Conservation (phyloP, 2,329 filamentous ascomycete species). For the Nakataea oryzae region DNA sequence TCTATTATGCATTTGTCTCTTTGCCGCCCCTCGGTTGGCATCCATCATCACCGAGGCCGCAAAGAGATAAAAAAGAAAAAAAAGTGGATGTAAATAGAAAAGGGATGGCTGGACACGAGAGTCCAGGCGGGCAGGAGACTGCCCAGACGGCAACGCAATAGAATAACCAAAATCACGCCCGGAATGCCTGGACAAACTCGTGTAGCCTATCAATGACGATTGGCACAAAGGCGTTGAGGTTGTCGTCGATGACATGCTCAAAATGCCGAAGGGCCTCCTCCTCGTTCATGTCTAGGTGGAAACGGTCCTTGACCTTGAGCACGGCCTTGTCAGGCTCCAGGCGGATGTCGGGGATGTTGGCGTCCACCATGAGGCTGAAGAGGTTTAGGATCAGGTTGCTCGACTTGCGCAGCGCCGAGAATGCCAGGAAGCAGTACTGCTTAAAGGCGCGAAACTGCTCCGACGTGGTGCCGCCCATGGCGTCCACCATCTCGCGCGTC, state of each 20-base stretch:
- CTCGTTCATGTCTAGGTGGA: slow-evolving; percentile 83
- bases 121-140: too few species aligned
- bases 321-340: slow-evolving; percentile 90
- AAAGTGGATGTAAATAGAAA: too few species aligned
- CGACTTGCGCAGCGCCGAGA: slow-evolving; percentile 80
- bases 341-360: slow-evolving; percentile 91
- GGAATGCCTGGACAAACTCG: slow-evolving; percentile 84
- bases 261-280: slow-evolving; percentile 86
- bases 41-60: too few species aligned
- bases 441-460: slow-evolving; percentile 83
- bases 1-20: too few species aligned
- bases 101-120: too few species aligned
- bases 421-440: slow-evolving; percentile 92
- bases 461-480: slow-evolving; percentile 80
- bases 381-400: slow-evolving; percentile 88
- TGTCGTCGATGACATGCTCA: slow-evolving; percentile 83
- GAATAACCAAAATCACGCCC: slow-evolving; percentile 36
- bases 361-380: slow-evolving; percentile 94
- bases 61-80: too few species aligned
- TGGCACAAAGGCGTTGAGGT: slow-evolving; percentile 78
- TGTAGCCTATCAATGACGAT: slow-evolving; percentile 93
- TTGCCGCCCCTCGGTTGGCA: too few species aligned
- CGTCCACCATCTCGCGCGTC: slow-evolving; percentile 96
- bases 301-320: slow-evolving; percentile 86
- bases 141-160: too few species aligned